Base-by-base conservation (phyloP, 78 protist genomes). In the Dictyostelium capitatum region DNA sequence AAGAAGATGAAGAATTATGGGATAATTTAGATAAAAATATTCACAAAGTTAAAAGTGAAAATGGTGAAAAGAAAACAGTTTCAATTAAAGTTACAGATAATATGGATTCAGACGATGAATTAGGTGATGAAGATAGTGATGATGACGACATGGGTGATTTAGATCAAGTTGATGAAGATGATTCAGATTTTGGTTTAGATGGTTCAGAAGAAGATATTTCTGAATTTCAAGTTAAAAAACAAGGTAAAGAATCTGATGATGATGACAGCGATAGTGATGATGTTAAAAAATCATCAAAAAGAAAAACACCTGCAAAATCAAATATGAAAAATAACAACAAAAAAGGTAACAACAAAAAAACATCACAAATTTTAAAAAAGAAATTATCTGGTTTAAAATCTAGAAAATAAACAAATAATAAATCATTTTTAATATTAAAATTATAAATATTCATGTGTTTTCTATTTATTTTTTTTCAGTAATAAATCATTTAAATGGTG, bases 1-100 rank as follows among this genome's bases (percentile, higher is more conserved):
- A 79, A 79, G 83, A 79, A 20, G 83, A 79, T 30, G 56, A 79
- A 37, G 83, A 79, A 56, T 2, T 79, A 10, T 79, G 83, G 83
- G 19, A 79, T 15, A 51, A 23, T 32, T 48, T 79, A 11, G 83
- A 79, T 0, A 23, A 79, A 30, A 79, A 79, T 56, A 11, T 62
- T 25, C 32, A 17, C 19, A 47, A 51, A 0, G 8, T 14, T 28
- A 20, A 75, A 11, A 46, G 48, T 19, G 80, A 48, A 41, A 23
- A 25, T 7, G 64, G 70, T 48, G 56, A 79, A 12, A 77, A 77
- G 7, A 67, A 15, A 67, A 6, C 75, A 67, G 15, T 51, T 54
- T 25, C 28, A 54, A 28, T 37, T 77, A 43, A 79, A 54, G 83
- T 43, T 43, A 54, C 51, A 19, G 43, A 51, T 37, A 32, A 51